These are phyloP conservation scores for Medicago truncatula DNA, from an alignment of 306 rosid species.

Conservation along the genomic window MtrunA17r5.0-ANR NC_053043.1:8317501-8318000, in stretches of 20 bases:
- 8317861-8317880: slow-evolving; percentile 6
- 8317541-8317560: too few relatives aligned
- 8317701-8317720: too few relatives aligned
- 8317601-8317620: too few relatives aligned
- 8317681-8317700: too few relatives aligned
- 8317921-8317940: slow-evolving; percentile 97
- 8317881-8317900: not conserved
- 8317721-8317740: not conserved
- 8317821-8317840: not conserved
- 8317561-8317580: too few relatives aligned
- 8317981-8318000: slow-evolving; percentile 92
- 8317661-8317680: not conserved
- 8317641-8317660: not conserved
- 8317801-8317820: not conserved
- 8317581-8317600: too few relatives aligned
- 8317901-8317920: slow-evolving; percentile 59
- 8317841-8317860: not conserved
- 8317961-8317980: slow-evolving; percentile 92
- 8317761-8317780: slow-evolving; percentile 10
- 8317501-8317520: too few relatives aligned
- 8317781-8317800: not conserved
- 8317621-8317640: not conserved
- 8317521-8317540: too few relatives aligned
- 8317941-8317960: slow-evolving; percentile 90
- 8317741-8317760: not conserved